phyloP scores from a whole-genome alignment of 345 rosid species.

The Arabis alpina region DNA sequence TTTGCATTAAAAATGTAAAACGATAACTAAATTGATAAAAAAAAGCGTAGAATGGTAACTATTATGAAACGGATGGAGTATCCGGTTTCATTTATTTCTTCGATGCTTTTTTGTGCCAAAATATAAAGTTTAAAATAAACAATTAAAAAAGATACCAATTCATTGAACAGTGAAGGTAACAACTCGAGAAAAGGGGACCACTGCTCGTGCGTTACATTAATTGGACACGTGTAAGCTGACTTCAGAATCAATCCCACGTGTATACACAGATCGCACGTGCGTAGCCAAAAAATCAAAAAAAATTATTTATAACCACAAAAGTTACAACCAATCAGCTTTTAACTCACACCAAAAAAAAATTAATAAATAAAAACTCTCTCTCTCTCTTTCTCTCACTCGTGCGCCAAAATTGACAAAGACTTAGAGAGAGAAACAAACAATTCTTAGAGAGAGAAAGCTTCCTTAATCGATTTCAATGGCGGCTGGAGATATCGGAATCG shows the following conservation, averaged over 20 bases:
- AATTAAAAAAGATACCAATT: slow-evolving; percentile 6
- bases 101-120: slow-evolving; percentile 6
- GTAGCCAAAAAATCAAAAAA: slow-evolving; percentile 25
- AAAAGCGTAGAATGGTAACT: no score
- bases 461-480: slow-evolving; percentile 42
- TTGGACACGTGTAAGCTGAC: slow-evolving; percentile 44
- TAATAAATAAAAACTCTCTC: slow-evolving; percentile 16
- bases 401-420: slow-evolving; percentile 39
- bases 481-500: slow-evolving; percentile 38
- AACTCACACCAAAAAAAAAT: slow-evolving; percentile 17
- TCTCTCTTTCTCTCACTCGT: slow-evolving; percentile 33
- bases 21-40: no score
- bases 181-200: slow-evolving; percentile 30
- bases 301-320: slow-evolving; percentile 12
- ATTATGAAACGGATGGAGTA: no score
- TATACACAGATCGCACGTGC: slow-evolving; percentile 39
- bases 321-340: slow-evolving; percentile 35
- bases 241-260: slow-evolving; percentile 27
- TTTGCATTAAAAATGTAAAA: no score
- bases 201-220: slow-evolving; percentile 45
- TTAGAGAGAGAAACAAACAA: slow-evolving; percentile 25
- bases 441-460: slow-evolving; percentile 48
- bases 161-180: slow-evolving; percentile 37
- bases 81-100: not conserved
- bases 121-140: no score